Conservation (phyloP, 176 grass and related monocot species). For the Pharus latifolius region DNA sequence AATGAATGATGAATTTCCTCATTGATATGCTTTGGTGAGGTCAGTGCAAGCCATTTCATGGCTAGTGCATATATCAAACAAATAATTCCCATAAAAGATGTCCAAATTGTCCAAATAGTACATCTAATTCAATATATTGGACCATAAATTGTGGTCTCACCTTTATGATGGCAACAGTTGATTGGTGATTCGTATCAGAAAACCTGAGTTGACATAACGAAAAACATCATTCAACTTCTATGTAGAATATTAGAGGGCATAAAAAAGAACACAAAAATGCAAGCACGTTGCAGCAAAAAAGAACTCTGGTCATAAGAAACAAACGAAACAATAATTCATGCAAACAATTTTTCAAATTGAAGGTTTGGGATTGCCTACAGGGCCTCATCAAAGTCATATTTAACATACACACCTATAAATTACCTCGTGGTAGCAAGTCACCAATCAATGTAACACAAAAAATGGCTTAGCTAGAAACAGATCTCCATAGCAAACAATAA, state of each 20-base stretch:
- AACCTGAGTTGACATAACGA: conserved; percentile 46
- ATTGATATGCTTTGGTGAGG: not conserved
- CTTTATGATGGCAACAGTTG: conserved; percentile 64
- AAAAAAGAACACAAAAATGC: not conserved
- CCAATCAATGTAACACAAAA: too few relatives aligned
- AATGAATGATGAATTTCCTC: not conserved
- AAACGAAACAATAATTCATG: not conserved
- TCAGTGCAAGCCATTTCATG: not conserved
- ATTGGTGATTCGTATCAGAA: conserved; percentile 36
- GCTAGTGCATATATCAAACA: not conserved
- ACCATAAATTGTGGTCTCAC: conserved; percentile 29
- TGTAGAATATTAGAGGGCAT: not conserved
- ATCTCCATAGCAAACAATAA: too few relatives aligned
- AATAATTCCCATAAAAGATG: not conserved
- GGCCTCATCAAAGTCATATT: not conserved
- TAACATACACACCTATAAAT: not conserved
- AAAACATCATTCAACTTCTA: conserved; percentile 5
- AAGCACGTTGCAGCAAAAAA: not conserved
- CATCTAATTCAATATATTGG: not conserved
- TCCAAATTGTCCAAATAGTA: not conserved
- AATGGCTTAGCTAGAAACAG: too few relatives aligned
- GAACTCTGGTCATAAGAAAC: too few relatives aligned
- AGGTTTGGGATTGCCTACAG: not conserved
- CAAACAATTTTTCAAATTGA: not conserved
- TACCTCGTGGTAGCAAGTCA: not conserved